phyloP scores from a whole-genome alignment of 441 rosid genomes.

The Melastoma candidum region DNA sequence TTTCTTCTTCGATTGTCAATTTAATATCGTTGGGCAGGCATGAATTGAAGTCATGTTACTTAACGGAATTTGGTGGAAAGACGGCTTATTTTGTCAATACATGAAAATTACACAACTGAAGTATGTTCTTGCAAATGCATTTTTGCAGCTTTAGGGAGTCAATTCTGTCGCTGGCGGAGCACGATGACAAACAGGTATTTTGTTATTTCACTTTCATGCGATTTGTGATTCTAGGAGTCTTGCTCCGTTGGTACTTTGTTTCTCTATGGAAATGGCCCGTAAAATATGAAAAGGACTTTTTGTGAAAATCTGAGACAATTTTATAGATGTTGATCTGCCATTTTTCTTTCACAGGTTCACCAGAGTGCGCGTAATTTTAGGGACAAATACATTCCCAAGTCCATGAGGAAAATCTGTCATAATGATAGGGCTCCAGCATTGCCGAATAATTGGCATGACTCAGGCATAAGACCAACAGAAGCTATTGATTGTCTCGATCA shows the following conservation, averaged over 20 bases:
- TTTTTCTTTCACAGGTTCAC: slow-evolving; percentile 57
- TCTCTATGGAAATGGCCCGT: too few species aligned
- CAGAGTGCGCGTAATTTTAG: slow-evolving; percentile 86
- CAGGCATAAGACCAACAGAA: slow-evolving; percentile 42
- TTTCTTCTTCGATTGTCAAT: too few species aligned
- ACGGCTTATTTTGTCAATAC: too few species aligned
- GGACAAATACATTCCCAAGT: slow-evolving; percentile 78
- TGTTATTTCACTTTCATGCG: not conserved
- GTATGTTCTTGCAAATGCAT: too few species aligned
- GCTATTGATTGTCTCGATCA: slow-evolving; percentile 25
- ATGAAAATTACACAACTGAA: too few species aligned
- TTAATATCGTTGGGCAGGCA: too few species aligned
- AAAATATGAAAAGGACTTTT: too few species aligned
- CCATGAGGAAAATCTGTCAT: slow-evolving; percentile 39
- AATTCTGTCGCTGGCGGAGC: slow-evolving; percentile 86
- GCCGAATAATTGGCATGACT: slow-evolving; percentile 38
- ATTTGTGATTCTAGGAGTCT: too few species aligned
- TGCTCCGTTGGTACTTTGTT: too few species aligned
- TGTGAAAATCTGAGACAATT: too few species aligned
- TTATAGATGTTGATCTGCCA: not conserved
- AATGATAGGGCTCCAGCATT: slow-evolving; percentile 49
- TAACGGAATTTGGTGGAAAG: too few species aligned
- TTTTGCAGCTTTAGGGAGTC: slow-evolving; percentile 79
- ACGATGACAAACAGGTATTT: slow-evolving; percentile 75
- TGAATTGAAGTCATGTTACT: too few species aligned